Conservation (phyloP, 768 basidiomycete species). For the Collybia sp. region DNA sequence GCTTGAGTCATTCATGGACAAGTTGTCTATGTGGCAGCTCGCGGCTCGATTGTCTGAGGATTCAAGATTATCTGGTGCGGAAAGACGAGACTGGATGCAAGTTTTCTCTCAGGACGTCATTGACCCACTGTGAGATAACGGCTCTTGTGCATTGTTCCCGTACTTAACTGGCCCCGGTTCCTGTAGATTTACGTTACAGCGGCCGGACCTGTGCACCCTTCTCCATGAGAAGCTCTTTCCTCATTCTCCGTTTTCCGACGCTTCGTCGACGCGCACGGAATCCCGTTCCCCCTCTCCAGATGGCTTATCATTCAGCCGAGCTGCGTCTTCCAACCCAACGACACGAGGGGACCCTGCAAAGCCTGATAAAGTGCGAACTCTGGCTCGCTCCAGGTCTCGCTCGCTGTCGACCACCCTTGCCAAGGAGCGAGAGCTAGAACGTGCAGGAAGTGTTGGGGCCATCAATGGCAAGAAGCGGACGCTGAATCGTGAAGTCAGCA, state of each 20-base stretch:
- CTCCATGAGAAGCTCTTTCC: constrained; percentile 67
- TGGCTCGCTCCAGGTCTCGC: constrained; percentile 44
- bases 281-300: constrained; percentile 28
- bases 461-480: constrained; percentile 40
- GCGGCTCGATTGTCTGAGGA: constrained; percentile 30
- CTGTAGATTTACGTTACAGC: constrained; percentile 47
- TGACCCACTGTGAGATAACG: constrained; percentile 49
- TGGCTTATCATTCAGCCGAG: not conserved
- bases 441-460: constrained; percentile 28
- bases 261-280: constrained; percentile 15
- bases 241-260: constrained; percentile 54
- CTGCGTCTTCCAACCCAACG: constrained; percentile 5
- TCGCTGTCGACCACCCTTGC: constrained; percentile 70
- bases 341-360: constrained; percentile 17
- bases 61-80: constrained; percentile 8
- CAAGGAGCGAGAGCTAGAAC: constrained; percentile 45
- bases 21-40: constrained; percentile 75
- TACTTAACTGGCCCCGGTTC: not conserved
- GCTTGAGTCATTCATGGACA: constrained; percentile 74
- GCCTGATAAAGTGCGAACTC: constrained; percentile 11
- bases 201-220: constrained; percentile 51
- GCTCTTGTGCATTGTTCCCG: not conserved
- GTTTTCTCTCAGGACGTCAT: constrained; percentile 63
- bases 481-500: constrained; percentile 71
- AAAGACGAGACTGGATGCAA: constrained; percentile 71